These are phyloP conservation scores for Mucor indicus DNA, from an alignment of 371 early-diverging fungal species.

Conservation along the genomic window DNA sequence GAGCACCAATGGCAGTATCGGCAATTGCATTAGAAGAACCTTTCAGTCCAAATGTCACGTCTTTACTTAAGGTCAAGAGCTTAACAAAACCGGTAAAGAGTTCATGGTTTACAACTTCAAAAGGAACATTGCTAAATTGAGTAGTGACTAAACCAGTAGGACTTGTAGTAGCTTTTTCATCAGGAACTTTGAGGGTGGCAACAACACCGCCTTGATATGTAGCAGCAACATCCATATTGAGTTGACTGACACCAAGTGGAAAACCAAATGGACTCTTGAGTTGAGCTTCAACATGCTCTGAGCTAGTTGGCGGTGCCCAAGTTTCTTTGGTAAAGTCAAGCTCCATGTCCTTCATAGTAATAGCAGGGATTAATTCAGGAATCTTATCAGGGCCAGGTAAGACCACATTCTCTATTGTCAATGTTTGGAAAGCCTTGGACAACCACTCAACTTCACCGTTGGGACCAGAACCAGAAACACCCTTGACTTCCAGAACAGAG, in stretches of 20 bases:
- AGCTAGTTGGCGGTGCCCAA: conserved; percentile 49
- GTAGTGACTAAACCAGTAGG: conserved; percentile 40
- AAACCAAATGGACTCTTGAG: conserved; percentile 59
- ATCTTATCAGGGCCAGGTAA: conserved; percentile 43
- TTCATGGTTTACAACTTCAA: conserved; percentile 32
- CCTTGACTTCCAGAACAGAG: conserved; percentile 43
- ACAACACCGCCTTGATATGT: conserved; percentile 29
- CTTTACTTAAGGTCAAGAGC: conserved; percentile 39
- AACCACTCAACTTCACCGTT: conserved; percentile 56
- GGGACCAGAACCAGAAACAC: conserved; percentile 49
- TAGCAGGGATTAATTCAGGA: conserved; percentile 38
- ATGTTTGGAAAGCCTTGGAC: conserved; percentile 46
- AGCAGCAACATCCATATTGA: conserved; percentile 46
- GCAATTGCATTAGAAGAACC: conserved; percentile 52
- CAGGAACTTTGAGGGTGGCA: conserved; percentile 50
- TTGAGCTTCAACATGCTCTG: conserved; percentile 49
- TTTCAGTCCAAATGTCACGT: conserved; percentile 44
- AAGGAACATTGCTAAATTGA: conserved; percentile 46
- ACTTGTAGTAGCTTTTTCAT: conserved; percentile 43
- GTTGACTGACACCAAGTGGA: conserved; percentile 51
- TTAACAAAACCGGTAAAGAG: conserved; percentile 50
- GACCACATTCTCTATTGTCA: conserved; percentile 45
- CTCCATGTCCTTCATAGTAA: conserved; percentile 46
- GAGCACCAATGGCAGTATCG: conserved; percentile 50
- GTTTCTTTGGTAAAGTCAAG: conserved; percentile 54